phyloP scores from a whole-genome alignment of 441 rosid genomes.

The Omphalea diandra region DNA sequence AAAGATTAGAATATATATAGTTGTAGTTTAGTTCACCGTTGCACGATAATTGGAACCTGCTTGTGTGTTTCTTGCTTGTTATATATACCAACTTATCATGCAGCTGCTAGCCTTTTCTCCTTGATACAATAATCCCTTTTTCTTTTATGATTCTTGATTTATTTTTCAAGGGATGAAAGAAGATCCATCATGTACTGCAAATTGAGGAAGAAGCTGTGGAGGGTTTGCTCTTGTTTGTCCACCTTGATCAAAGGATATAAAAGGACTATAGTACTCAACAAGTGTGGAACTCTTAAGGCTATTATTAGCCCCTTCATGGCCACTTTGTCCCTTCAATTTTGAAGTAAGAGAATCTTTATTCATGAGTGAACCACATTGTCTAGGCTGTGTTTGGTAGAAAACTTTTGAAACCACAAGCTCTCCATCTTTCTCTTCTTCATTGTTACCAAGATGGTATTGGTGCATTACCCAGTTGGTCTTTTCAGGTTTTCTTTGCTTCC shows the following conservation, averaged over 20 bases:
- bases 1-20: not conserved
- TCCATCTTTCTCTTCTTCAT: slow-evolving; percentile 91
- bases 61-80: too few species aligned
- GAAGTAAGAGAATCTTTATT: slow-evolving; percentile 26
- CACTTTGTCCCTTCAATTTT: slow-evolving; percentile 27
- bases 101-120: not conserved
- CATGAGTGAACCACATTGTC: slow-evolving; percentile 58
- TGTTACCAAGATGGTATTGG: slow-evolving; percentile 84
- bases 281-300: slow-evolving; percentile 27
- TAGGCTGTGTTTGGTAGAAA: slow-evolving; percentile 95
- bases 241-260: slow-evolving; percentile 50
- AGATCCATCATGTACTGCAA: slow-evolving; percentile 56
- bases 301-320: slow-evolving; percentile 34
- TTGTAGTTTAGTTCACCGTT: slow-evolving; percentile 1
- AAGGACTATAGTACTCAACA: slow-evolving; percentile 52
- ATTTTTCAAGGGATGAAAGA: slow-evolving; percentile 49
- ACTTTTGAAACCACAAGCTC: slow-evolving; percentile 87
- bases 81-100: too few species aligned
- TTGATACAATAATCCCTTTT: not conserved
- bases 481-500: slow-evolving; percentile 86
- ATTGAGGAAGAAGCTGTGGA: slow-evolving; percentile 49
- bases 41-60: slow-evolving; percentile 8
- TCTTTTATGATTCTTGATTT: not conserved
- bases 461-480: slow-evolving; percentile 99
- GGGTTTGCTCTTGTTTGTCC: slow-evolving; percentile 37